phyloP scores from a whole-genome alignment of 345 rosid species.

The Boechera divaricarpa region DNA sequence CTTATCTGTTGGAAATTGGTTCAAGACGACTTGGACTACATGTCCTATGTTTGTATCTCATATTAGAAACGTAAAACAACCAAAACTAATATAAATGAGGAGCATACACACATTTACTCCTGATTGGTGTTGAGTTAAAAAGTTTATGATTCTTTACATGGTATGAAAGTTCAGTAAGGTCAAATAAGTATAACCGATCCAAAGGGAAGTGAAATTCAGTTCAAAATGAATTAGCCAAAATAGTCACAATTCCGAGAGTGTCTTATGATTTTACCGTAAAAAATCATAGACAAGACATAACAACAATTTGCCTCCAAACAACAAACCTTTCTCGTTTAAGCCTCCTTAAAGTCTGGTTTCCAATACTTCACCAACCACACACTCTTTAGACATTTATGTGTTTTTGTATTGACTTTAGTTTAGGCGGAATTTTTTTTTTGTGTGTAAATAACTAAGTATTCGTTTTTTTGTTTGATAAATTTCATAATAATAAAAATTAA shows the following conservation, averaged over 20 bases:
- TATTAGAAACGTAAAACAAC: neutral
- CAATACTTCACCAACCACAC: slow-evolving; percentile 16
- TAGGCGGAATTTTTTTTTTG: neutral
- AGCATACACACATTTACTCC: neutral
- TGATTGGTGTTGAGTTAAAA: neutral
- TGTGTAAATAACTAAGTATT: neutral
- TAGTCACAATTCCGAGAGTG: neutral
- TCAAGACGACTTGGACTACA: neutral
- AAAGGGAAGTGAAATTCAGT: neutral
- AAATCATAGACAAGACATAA: neutral
- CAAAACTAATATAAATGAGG: neutral
- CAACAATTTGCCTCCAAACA: neutral
- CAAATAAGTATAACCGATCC: neutral
- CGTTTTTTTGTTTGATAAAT: neutral
- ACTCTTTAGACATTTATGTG: neutral
- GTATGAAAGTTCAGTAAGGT: neutral
- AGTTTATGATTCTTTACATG: neutral
- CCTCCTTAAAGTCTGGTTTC: slow-evolving; percentile 14
- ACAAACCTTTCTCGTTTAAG: neutral
- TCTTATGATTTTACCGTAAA: neutral
- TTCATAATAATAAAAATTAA: neutral
- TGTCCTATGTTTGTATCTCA: neutral
- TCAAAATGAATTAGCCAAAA: neutral
- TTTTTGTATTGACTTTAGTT: neutral
- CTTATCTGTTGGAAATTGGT: neutral